These are phyloP conservation scores for Penicillium lagena DNA, from an alignment of 495 filamentous ascomycete genomes.

Conservation along the genomic window DNA sequence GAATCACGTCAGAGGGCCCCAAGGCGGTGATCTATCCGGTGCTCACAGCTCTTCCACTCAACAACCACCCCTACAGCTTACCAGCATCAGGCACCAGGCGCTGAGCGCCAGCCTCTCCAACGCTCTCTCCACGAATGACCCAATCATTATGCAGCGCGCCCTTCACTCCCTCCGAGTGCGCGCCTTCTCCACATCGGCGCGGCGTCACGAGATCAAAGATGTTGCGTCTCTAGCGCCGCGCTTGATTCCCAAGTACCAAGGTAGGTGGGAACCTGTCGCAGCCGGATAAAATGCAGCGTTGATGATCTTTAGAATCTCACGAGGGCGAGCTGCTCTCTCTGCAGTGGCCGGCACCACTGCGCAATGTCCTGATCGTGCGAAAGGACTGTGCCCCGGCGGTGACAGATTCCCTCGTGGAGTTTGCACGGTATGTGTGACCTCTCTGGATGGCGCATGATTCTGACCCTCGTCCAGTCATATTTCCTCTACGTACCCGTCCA, in stretches of 20 bases:
- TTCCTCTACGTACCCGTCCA: constrained; percentile 67
- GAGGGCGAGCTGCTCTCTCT: constrained; percentile 67
- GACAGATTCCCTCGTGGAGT: constrained; percentile 66
- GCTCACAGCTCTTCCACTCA: no score
- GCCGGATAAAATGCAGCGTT: background rate
- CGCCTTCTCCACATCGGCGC: constrained; percentile 34
- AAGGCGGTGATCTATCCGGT: no score
- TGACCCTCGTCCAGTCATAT: constrained; percentile 54
- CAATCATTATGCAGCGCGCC: constrained; percentile 7
- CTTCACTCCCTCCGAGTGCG: constrained; percentile 7
- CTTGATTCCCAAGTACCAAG: constrained; percentile 45
- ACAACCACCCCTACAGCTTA: no score
- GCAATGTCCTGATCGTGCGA: constrained; percentile 85
- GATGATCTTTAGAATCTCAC: constrained; percentile 37
- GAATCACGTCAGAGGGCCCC: no score
- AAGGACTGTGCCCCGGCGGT: constrained; percentile 72
- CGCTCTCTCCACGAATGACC: no score
- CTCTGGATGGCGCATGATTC: background rate
- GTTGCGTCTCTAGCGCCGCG: constrained; percentile 34
- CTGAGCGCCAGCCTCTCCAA: background rate
- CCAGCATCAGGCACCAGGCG: no score
- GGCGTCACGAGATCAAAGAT: constrained; percentile 34
- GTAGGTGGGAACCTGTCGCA: constrained; percentile 23
- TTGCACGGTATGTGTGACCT: constrained; percentile 50
- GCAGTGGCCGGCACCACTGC: constrained; percentile 81